Evolutionary conservation across 164 flowering plant genomes (phyloP).

Genomic region (Vitis cinerea): DNA sequence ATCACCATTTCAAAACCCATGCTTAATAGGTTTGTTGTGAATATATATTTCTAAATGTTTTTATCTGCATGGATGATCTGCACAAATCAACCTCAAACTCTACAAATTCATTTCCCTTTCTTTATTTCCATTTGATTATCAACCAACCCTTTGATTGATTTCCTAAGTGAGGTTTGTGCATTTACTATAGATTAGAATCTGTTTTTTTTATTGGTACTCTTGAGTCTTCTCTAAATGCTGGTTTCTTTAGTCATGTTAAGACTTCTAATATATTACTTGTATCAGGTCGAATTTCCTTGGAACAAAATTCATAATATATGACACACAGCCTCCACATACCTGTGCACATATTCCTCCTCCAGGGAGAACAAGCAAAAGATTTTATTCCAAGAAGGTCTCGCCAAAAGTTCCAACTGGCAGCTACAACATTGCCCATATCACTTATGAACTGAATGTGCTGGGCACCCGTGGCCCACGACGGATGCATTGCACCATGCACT

Average conservation of each 20-base stretch:
- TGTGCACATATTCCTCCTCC: constrained; percentile 22
- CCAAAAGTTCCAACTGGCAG: constrained; percentile 47
- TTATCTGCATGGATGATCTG: too few relatives aligned
- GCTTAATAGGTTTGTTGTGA: too few relatives aligned
- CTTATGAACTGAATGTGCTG: constrained; percentile 43
- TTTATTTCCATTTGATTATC: too few relatives aligned
- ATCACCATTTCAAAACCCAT: too few relatives aligned
- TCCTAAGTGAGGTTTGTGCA: too few relatives aligned
- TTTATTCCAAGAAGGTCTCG: constrained; percentile 38
- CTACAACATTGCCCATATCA: constrained; percentile 39
- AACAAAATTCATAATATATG: constrained; percentile 46
- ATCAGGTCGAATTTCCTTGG: constrained; percentile 43
- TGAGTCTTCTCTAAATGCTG: neutral
- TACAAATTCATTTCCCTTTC: too few relatives aligned
- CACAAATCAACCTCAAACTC: too few relatives aligned
- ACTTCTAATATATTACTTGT: neutral
- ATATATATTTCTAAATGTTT: too few relatives aligned
- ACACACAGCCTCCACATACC: constrained; percentile 39
- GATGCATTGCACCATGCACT: constrained; percentile 45
- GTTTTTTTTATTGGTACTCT: too few relatives aligned
- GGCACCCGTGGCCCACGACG: constrained; percentile 44
- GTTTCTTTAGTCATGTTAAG: neutral
- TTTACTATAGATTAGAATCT: too few relatives aligned
- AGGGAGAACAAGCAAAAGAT: constrained; percentile 37
- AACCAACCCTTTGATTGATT: too few relatives aligned